Evolutionary conservation across 2,329 filamentous ascomycete species (phyloP).

Genomic region (Colletotrichum melonis): DNA sequence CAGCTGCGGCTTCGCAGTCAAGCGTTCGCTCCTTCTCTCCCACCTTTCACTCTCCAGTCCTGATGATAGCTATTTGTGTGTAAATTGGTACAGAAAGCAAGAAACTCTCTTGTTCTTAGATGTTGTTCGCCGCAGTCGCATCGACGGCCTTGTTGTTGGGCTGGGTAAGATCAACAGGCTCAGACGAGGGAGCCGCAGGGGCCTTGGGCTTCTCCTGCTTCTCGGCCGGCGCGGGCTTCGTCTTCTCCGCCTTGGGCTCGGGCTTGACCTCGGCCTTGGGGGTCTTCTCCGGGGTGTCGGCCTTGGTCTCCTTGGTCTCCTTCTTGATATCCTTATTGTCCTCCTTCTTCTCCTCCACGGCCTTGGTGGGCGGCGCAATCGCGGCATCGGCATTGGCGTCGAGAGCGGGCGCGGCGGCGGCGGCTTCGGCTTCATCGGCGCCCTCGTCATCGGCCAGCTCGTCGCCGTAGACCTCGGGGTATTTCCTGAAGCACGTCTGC

Average conservation of each 20-base stretch:
- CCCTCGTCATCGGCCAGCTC: constrained; percentile 84
- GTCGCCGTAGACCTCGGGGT: constrained; percentile 92
- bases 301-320: constrained; percentile 7
- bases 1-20: not conserved
- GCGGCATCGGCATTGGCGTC: constrained; percentile 38
- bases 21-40: not conserved
- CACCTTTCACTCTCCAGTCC: not conserved
- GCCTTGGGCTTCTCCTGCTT: constrained; percentile 26
- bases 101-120: not conserved
- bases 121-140: constrained; percentile 47
- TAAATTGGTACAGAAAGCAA: no score
- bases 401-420: constrained; percentile 41
- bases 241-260: constrained; percentile 11
- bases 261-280: constrained; percentile 12
- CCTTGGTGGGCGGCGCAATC: constrained; percentile 7
- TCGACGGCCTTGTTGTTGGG: constrained; percentile 43
- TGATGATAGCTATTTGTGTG: not conserved
- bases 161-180: constrained; percentile 30
- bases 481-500: constrained; percentile 95
- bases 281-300: not conserved
- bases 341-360: constrained; percentile 12
- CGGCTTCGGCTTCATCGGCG: constrained; percentile 39
- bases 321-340: constrained; percentile 3
- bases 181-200: constrained; percentile 21
- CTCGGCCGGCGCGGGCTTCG: constrained; percentile 32